phyloP scores from a whole-genome alignment of 345 rosid genomes.

The Citrus glauca region DNA sequence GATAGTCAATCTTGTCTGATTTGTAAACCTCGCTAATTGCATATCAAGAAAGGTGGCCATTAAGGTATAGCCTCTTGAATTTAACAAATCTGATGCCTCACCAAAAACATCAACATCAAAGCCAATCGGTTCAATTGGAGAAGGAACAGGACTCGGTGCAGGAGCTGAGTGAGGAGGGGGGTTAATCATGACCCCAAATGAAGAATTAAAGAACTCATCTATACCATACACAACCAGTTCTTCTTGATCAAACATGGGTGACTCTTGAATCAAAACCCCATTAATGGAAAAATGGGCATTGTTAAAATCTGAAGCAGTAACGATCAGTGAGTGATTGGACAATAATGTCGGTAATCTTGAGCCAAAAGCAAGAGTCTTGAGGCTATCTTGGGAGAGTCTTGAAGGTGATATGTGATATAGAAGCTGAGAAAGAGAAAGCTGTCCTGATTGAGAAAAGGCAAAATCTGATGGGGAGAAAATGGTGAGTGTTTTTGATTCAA shows the following conservation, averaged over 20 bases:
- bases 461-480: conserved; percentile 38
- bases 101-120: conserved; percentile 11
- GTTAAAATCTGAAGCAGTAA: conserved; percentile 15
- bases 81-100: conserved; percentile 32
- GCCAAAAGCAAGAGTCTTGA: conserved; percentile 26
- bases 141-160: neutral
- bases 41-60: conserved; percentile 42
- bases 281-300: conserved; percentile 17
- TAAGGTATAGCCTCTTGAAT: conserved; percentile 29
- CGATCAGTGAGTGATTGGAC: conserved; percentile 21
- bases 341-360: conserved; percentile 34
- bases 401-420: conserved; percentile 34
- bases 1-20: conserved; percentile 35
- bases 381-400: conserved; percentile 17
- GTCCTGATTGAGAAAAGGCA: conserved; percentile 28
- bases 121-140: neutral
- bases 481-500: conserved; percentile 30
- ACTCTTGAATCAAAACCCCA: conserved; percentile 26
- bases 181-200: neutral
- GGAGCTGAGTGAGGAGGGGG: conserved; percentile 7
- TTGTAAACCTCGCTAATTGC: conserved; percentile 22
- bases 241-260: conserved; percentile 29
- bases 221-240: conserved; percentile 29
- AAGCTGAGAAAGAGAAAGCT: conserved; percentile 32
- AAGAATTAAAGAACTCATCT: conserved; percentile 26